Evolutionary conservation across 2,329 filamentous ascomycete species (phyloP), one percentile per base, ranked within the genome.

Genomic region (Alternaria triticina): DNA sequence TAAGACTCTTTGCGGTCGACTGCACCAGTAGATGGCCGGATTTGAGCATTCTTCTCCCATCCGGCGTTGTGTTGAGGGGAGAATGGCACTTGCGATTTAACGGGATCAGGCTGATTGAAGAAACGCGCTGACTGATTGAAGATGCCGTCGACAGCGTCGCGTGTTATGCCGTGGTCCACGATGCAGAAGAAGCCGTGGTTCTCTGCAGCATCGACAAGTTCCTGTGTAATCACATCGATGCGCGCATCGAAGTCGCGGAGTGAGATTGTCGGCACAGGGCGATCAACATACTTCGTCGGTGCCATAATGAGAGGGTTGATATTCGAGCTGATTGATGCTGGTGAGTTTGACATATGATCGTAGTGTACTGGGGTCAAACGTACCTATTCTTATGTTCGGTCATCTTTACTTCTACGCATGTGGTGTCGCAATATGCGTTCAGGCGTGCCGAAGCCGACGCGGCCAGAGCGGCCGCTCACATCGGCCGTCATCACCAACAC

Each of bases 1-100:
- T 89, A 88, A 11, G 84, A 87, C 74, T 90, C 88, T 69, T 89
- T 90, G 54, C 82, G 83, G 74, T 90, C 88, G 1, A 85, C 81
- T 2, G 81, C 79, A 11, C 88, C 87, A 0, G 88, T 90, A 4
- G 85, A 88, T 1, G 59, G 59, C 27, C 59, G 40, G 33, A 61
- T 57, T 17, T 61, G 59, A 9, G 59, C 59, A 64, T 82, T 84
- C 74, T 86, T 86, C 79, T 89, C 87, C 87, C 87, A 89, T 8
- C 88, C 88, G 2, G 85, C 84, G 66, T 90, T 89, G 62, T 83
- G 59, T 50, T 72, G 81, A 6, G 78, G 79, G 46, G 81, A 61
- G 17, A 61, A 89, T 0, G 87, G 85, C 1, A 88, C 85, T 6
- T 79, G 82, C 15, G 82, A 81, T 71, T 90, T 89, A 58, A 82